phyloP scores from a whole-genome alignment of 2,329 filamentous ascomycete genomes.

The Ustulina deusta region DNA sequence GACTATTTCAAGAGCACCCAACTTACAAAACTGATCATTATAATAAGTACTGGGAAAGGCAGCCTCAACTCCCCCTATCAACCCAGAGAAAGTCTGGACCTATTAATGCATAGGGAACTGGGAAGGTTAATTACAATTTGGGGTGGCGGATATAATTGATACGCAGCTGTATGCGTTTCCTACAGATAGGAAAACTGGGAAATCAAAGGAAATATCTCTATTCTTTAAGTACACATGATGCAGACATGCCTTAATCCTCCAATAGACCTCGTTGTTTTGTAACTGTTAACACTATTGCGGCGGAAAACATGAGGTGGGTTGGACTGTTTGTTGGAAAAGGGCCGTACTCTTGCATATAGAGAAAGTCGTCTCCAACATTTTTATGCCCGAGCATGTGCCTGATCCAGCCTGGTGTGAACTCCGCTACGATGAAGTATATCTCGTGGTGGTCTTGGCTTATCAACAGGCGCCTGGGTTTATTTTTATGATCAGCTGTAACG shows the following conservation, averaged over 20 bases:
- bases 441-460: background rate
- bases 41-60: background rate
- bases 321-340: conserved; percentile 11
- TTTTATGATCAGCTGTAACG: background rate
- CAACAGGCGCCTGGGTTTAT: background rate
- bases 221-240: conserved; percentile 4
- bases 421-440: background rate
- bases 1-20: background rate
- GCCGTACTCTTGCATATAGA: conserved; percentile 8
- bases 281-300: conserved; percentile 12
- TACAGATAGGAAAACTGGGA: conserved; percentile 9
- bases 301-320: conserved; percentile 9
- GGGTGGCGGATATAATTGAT: conserved; percentile 1
- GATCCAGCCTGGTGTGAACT: background rate
- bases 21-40: background rate
- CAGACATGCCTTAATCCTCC: conserved; percentile 5
- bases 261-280: conserved; percentile 6
- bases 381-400: background rate
- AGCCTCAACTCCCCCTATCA: background rate
- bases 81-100: background rate
- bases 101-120: background rate
- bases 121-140: background rate
- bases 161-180: background rate
- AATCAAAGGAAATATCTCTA: conserved; percentile 10
- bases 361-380: background rate